Evolutionary conservation across 495 filamentous ascomycete genomes (phyloP), one percentile per base, ranked within the genome.

Genomic region (Polyplosphaeria fusca): DNA sequence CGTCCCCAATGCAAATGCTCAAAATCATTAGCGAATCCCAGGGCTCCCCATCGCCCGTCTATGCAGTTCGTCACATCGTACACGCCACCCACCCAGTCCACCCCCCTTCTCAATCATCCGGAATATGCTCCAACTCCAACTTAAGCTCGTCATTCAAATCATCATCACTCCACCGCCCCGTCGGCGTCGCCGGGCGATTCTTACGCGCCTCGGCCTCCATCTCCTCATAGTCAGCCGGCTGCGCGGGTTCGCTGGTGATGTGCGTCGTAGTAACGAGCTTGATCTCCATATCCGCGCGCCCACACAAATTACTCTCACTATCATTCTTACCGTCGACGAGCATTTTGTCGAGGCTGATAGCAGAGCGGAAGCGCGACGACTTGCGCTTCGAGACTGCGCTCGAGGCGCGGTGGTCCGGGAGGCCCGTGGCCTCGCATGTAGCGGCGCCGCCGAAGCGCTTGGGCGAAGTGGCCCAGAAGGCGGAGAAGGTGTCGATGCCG

Each of bases 401-500:
- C 5, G 9, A 5, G 7, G 7, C 7, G 28, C 23, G 20, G 25
- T 22, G 22, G 26, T 37, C 20, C n/a, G 32, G 30, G 19, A 23
- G 23, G 4, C 19, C 27, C 22, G 26, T 44, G 1, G 54, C 55
- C 52, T 63, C 59, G 41, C 61, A 55, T 18, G 42, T 60, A 3
- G 41, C 44, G 4, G 48, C 48, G n/a, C 28, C 58, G 40, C 64
- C 60, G 27, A 66, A 63, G 2, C 64, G 59, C 30, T 54, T 60
- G 16, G 26, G 19, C 16, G 53, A 41, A 5, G 38, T 38, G 25
- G 47, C 37, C 59, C 59, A 66, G 50, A 66, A 59, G 5, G 54
- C 55, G n/a, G 42, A 43, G 55, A 66, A 66, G 20, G 64, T 66
- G 45, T 66, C 64, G 11, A 66, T 47, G 11, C 64, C 64, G 24